Evolutionary conservation across 495 filamentous ascomycete species (phyloP).

Genomic region (Neurospora sp.): DNA sequence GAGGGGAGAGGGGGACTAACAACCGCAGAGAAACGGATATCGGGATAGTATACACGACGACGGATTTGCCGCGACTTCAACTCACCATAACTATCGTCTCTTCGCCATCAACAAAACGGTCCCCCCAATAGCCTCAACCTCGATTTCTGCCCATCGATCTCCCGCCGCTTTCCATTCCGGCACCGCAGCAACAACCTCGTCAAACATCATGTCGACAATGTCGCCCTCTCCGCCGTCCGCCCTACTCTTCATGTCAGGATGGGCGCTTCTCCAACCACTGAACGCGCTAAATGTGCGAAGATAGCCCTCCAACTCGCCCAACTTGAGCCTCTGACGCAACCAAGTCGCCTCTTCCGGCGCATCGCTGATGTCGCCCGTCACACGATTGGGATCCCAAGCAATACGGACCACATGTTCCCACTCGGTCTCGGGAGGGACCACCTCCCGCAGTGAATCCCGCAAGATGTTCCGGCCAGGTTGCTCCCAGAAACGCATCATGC

Average conservation of each 20-base stretch:
- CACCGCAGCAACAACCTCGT: conserved; percentile 36
- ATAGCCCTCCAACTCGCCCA: conserved; percentile 47
- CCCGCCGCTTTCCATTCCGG: conserved; percentile 39
- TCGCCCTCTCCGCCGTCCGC: conserved; percentile 42
- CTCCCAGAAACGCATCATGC: conserved; percentile 50
- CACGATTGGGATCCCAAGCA: conserved; percentile 45
- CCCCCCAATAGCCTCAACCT: conserved; percentile 45
- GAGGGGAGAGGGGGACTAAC: not conserved
- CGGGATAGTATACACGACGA: not conserved
- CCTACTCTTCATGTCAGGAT: conserved; percentile 34
- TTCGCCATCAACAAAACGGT: conserved; percentile 44
- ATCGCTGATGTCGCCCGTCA: conserved; percentile 13
- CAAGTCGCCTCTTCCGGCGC: conserved; percentile 38
- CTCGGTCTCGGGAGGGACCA: conserved; percentile 38
- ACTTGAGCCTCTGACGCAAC: conserved; percentile 39
- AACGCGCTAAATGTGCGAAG: conserved; percentile 46
- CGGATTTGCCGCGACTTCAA: not conserved
- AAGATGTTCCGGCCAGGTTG: conserved; percentile 48
- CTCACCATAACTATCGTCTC: conserved; percentile 17
- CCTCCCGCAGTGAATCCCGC: conserved; percentile 33
- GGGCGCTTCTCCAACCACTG: conserved; percentile 42
- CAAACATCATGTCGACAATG: conserved; percentile 46
- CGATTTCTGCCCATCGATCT: conserved; percentile 36
- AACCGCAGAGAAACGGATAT: not conserved
- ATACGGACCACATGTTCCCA: conserved; percentile 43